Conservation (phyloP, 768 basidiomycete species). For the Tulasnella sp. region DNA sequence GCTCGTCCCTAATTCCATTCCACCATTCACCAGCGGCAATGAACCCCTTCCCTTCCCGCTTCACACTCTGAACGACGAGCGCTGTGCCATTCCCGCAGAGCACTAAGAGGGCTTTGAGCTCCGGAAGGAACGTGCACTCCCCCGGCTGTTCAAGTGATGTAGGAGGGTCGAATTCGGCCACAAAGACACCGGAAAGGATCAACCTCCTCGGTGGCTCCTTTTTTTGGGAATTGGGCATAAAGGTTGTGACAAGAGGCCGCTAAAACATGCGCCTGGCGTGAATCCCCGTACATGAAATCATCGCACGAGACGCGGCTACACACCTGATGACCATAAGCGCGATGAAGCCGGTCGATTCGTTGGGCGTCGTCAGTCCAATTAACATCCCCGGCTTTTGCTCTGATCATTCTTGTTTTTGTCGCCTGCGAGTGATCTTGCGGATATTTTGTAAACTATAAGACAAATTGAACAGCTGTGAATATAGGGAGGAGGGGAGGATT, state of each 20-base stretch:
- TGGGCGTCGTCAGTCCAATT: conserved; percentile 50
- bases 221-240: not conserved
- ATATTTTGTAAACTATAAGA: conserved; percentile 35
- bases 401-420: conserved; percentile 51
- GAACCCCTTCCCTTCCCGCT: conserved; percentile 43
- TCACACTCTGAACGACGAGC: conserved; percentile 44
- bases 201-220: not conserved
- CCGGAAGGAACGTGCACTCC: conserved; percentile 34
- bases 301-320: not conserved
- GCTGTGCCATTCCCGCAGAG: conserved; percentile 44
- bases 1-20: conserved; percentile 44
- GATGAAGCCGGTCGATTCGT: conserved; percentile 40
- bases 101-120: conserved; percentile 35
- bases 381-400: conserved; percentile 38
- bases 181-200: conserved; percentile 13
- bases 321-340: conserved; percentile 64
- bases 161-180: not conserved
- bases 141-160: conserved; percentile 29
- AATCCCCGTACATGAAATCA: not conserved
- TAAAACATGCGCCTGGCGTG: not conserved
- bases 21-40: conserved; percentile 56
- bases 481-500: not conserved
- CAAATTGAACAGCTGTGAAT: not conserved
- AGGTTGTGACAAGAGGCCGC: conserved; percentile 16
- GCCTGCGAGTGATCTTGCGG: conserved; percentile 37